A percentile compares a stretch with the other conserved stretches of the same genome.
Evolutionary conservation across 23 red algal species (phyloP).

Genomic region (Agarophyton chilense): DNA sequence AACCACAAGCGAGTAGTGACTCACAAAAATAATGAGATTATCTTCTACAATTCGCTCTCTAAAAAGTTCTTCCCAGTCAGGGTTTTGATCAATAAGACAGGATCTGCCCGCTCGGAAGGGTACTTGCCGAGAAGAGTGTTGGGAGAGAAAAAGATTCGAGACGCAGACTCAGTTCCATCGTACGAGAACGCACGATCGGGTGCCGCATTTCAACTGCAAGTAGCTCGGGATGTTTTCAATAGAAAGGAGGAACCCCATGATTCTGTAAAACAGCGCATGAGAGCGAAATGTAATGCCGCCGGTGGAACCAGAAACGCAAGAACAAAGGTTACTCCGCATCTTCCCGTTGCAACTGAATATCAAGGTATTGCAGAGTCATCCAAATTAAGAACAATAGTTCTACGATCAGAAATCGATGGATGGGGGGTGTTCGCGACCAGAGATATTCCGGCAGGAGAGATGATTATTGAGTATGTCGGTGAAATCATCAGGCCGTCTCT

Average conservation of each 20-base stretch:
- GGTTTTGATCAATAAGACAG: neutral
- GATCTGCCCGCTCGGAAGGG: constrained; percentile 40
- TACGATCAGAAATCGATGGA: constrained; percentile 85
- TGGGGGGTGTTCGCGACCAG: constrained; percentile 82
- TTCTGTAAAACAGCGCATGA: neutral
- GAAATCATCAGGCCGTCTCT: constrained; percentile 81
- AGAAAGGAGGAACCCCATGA: constrained; percentile 18
- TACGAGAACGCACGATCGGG: constrained; percentile 45
- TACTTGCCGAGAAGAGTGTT: constrained; percentile 28
- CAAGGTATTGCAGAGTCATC: constrained; percentile 42
- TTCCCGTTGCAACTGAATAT: constrained; percentile 50
- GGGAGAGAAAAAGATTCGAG: neutral
- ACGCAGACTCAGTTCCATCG: neutral
- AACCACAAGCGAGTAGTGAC: constrained; percentile 21
- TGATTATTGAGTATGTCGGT: constrained; percentile 97
- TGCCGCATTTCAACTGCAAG: constrained; percentile 45
- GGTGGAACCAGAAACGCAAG: constrained; percentile 2
- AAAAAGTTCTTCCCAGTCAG: constrained; percentile 22
- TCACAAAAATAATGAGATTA: constrained; percentile 31
- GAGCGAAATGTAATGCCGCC: neutral
- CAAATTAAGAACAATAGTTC: constrained; percentile 40
- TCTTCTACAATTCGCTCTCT: constrained; percentile 45
- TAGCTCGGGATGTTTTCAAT: constrained; percentile 38
- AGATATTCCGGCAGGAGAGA: constrained; percentile 72
- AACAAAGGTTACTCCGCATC: constrained; percentile 18